Evolutionary conservation across 2,329 filamentous ascomycete species (phyloP), one percentile per base, ranked within the genome.

Genomic region (Polytolypa hystricis): DNA sequence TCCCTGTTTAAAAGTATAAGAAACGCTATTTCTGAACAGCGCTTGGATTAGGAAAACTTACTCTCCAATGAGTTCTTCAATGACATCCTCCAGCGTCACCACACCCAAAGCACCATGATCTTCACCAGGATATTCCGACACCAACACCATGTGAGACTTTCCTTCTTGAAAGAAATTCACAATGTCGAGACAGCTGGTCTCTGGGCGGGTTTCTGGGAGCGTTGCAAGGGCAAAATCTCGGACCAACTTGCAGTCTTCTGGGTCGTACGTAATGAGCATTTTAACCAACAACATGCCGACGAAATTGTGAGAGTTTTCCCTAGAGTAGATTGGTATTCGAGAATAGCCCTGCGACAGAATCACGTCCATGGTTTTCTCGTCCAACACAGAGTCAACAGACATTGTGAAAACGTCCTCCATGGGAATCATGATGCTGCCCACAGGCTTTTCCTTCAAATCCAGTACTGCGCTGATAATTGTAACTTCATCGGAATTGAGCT

Each of bases 121-220:
- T 47, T 93, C 84, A n/a, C 89, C 87, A 1, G 91, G 91, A 46
- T 66, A 74, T 52, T 94, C 84, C 0, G 89, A 95, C 6, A 96
- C 91, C 18, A 98, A 69, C 0, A 96, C 89, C 87, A 98, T 94
- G 60, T 98, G 91, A 1, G 87, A 94, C 59, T 98, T 98, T 51
- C 91, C 91, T 66, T 98, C 91, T 60, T 98, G 91, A 67, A 98
- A 98, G 62, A 95, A 98, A 65, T 98, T 98, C 64, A 98, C 85
- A 52, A 98, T 96, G 58, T 98, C 91, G 38, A 98, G 65, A 57
- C 91, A 98, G 64, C 87, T 95, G 0, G 91, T 98, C 55, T 95
- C 85, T 0, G 91, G 85, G 7, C 84, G 77, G 0, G 91, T 98
- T 60, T 98, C 91, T 1, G 93, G 91, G 5, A 98, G 74, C 0